phyloP scores from a whole-genome alignment of 2,329 filamentous ascomycete genomes.

The Niveomyces coronatus region DNA sequence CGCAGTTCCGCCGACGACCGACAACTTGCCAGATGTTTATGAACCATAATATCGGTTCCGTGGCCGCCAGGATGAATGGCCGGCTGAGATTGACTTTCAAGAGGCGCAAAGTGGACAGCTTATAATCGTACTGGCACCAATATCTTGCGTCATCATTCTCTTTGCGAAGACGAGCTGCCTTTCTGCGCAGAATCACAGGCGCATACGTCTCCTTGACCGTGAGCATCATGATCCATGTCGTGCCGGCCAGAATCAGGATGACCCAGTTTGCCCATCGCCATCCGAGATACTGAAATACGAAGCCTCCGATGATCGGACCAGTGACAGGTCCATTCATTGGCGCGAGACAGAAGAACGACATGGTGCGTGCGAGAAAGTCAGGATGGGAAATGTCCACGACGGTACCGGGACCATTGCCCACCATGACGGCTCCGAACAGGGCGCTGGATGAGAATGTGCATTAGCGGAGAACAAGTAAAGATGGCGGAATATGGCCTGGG shows the following conservation, averaged over 20 bases:
- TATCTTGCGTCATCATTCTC: constrained; percentile 57
- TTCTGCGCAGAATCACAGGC: constrained; percentile 54
- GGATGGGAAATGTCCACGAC: constrained; percentile 76
- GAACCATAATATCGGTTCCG: constrained; percentile 64
- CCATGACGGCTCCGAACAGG: constrained; percentile 62
- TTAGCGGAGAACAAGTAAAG: constrained; percentile 4
- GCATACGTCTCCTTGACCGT: constrained; percentile 61
- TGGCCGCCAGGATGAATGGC: constrained; percentile 62
- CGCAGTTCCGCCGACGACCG: not conserved
- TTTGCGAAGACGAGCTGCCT: constrained; percentile 49
- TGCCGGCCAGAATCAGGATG: constrained; percentile 55
- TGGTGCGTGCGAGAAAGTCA: constrained; percentile 69
- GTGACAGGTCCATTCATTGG: constrained; percentile 64
- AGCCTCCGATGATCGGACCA: constrained; percentile 53
- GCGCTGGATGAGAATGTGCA: constrained; percentile 11
- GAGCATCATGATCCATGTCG: constrained; percentile 44
- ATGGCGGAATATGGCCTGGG: no score
- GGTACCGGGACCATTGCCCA: constrained; percentile 73
- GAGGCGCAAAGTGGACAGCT: constrained; percentile 47
- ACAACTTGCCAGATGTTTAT: constrained; percentile 46
- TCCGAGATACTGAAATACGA: constrained; percentile 54
- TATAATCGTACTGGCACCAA: constrained; percentile 67
- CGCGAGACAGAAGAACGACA: constrained; percentile 74
- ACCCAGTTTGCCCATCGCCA: constrained; percentile 81
- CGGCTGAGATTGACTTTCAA: constrained; percentile 62